Evolutionary conservation across 192 early-diverging fungal species (phyloP).

Genomic region (Coemansia sp.): DNA sequence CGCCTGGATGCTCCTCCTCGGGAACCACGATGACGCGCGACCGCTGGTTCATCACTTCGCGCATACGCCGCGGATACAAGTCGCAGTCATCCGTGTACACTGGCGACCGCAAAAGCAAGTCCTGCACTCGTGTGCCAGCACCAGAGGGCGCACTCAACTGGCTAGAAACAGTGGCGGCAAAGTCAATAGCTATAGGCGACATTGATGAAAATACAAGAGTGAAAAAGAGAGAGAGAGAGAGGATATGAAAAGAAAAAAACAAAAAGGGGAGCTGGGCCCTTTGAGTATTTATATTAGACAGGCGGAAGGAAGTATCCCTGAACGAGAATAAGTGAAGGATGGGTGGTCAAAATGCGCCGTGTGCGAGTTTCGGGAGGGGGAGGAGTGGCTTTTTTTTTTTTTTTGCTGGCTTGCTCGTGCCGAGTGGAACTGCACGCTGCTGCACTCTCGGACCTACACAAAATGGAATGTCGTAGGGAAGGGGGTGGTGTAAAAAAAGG

Average conservation of each 20-base stretch:
- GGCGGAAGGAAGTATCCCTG: background rate
- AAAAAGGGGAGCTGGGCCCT: background rate
- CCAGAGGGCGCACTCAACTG: background rate
- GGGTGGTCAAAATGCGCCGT: background rate
- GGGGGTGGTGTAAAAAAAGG: too few species aligned
- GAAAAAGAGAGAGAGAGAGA: background rate
- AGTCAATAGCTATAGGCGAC: constrained; percentile 32
- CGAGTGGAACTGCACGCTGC: background rate
- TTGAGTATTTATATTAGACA: background rate
- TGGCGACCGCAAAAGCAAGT: constrained; percentile 36
- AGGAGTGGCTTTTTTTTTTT: too few species aligned
- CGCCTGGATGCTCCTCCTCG: background rate
- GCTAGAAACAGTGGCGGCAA: background rate
- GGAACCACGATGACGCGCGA: constrained; percentile 1
- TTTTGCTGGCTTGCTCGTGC: background rate
- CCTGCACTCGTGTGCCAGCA: background rate
- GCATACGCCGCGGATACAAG: constrained; percentile 49
- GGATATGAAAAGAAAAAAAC: background rate
- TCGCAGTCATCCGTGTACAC: constrained; percentile 47
- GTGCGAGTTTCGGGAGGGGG: background rate
- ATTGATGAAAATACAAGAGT: background rate
- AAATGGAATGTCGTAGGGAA: too few species aligned
- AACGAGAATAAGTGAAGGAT: background rate
- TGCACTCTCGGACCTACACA: background rate
- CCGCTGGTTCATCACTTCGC: constrained; percentile 45